Base-by-base conservation (phyloP, 208 protist genomes). In the Leishmania tropica region DNA sequence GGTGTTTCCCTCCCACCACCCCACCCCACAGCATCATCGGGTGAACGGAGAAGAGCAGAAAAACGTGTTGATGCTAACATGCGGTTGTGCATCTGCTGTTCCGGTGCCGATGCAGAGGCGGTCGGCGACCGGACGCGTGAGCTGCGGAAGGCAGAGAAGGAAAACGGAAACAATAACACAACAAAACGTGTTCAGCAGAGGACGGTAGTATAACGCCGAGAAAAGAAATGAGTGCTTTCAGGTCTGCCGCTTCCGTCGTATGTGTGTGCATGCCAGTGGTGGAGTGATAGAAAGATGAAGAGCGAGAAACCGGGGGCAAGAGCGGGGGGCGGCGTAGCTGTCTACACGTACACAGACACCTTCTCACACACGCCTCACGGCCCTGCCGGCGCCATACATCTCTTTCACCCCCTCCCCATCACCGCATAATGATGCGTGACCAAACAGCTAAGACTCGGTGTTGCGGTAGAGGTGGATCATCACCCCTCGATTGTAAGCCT, bases 401-500 rank as follows among this genome's bases (percentile, higher is more conserved):
- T 54, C 15, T 54, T 54, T 54, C 4, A 54, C 19, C 70, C 6
- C 70, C 15, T 19, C 70, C n/a, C 45, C 24, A 35, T 19, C 28
- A 74, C 42, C 40, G 13, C 70, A 17, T 37, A 53, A 31, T 48
- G 70, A 35, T n/a, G 53, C 11, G 28, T 28, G 24, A 21, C 3
- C 13, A 47, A 1, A 40, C 0, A 47, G 47, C 40, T 79, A 79
- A 28, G 37, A 81, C 19, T 67, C 75, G 37, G 31, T 10, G 65
- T 82, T 83, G 24, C 86, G 83, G 76, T 92, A 89, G 51, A 96
- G 83, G 67, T 93, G 89, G 15, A 93, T 60, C 85, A 92, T 89
- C 72, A 94, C 13, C 19, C 86, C 90, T 24, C 91, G 83, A 72
- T 95, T 94, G 81, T 96, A 96, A 53, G 87, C 87, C 24, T 82